These are phyloP conservation scores for Colletotrichum tofieldiae DNA, from an alignment of 2,329 filamentous ascomycete species.

Conservation along the genomic window DNA sequence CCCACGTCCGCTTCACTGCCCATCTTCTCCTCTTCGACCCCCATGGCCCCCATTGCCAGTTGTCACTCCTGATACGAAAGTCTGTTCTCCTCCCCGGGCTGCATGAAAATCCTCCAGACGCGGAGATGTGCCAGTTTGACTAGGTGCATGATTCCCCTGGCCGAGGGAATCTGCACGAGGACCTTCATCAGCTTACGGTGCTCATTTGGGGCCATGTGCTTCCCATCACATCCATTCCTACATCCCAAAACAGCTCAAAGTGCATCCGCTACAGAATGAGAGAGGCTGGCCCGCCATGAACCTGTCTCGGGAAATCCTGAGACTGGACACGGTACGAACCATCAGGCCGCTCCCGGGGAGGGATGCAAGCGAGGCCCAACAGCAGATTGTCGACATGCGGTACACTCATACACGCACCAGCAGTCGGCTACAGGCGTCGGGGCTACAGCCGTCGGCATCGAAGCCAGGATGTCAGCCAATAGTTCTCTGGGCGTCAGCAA, in stretches of 20 bases:
- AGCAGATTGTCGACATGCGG: background rate
- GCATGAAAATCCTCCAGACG: background rate
- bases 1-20: slow-evolving; percentile 8
- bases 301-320: slow-evolving; percentile 4
- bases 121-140: background rate
- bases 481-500: slow-evolving; percentile 30
- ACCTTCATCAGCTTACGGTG: slow-evolving; percentile 1
- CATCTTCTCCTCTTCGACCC: background rate
- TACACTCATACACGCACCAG: background rate
- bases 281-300: too few species aligned
- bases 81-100: background rate
- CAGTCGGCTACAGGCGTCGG: slow-evolving; percentile 2
- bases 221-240: background rate
- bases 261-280: background rate
- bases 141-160: slow-evolving; percentile 18
- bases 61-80: slow-evolving; percentile 11
- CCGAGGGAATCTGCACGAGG: background rate
- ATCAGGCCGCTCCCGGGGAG: background rate
- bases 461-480: slow-evolving; percentile 28
- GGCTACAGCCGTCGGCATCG: background rate
- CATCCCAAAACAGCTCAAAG: background rate
- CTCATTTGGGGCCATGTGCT: background rate
- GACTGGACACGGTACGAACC: background rate
- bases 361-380: background rate
- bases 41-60: slow-evolving; percentile 26